Base-by-base conservation (phyloP, 352 stramenopile species). In the Phytophthora lateralis region DNA sequence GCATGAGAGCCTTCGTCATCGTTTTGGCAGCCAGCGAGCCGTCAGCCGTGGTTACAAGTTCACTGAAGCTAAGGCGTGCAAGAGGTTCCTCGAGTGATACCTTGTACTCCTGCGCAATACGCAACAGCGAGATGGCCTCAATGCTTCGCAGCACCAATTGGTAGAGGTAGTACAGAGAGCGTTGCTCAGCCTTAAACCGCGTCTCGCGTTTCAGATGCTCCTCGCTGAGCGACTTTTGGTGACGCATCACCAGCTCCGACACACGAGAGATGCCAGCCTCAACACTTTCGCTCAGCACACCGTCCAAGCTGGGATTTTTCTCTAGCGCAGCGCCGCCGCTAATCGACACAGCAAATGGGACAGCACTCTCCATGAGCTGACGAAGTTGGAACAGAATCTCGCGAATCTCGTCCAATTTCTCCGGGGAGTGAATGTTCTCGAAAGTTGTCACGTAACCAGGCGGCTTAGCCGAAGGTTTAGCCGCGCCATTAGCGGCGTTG, bases 341-440 rank as follows among this genome's bases (percentile, higher is more conserved):
- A 45, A 93, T 91, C n/a, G 85, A 78, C 9, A 93, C 82, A 0
- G 82, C 81, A 56, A 88, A 93, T 9, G 85, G 85, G 4, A 76
- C 85, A 26, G 80, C 81, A 10, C 55, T 89, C 55, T 93, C 87
- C 81, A 95, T 89, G 10, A 95, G 66, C 41, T 94, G 83, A 15
- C 84, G 80, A 11, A 95, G 53, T 60, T 93, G 85, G 63, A 93
- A 93, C 35, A 95, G 50, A n/a, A 93, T 76, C 39, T 93, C 83
- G 24, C 87, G 83, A 10, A 89, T 78, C 42, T 92, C 81, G 37
- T 92, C 80, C 6, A 94, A 56, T 38, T 85, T 76, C 10, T 88
- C 75, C 14, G 63, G 56, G 4, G 80, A 75, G 43, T 88, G 71
- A 7, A 78, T 54, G 15, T 61, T 67, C 32, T 81, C 69, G 44